Conservation (phyloP, 139 green algal genomes). For the Yamagishiella unicocca region DNA sequence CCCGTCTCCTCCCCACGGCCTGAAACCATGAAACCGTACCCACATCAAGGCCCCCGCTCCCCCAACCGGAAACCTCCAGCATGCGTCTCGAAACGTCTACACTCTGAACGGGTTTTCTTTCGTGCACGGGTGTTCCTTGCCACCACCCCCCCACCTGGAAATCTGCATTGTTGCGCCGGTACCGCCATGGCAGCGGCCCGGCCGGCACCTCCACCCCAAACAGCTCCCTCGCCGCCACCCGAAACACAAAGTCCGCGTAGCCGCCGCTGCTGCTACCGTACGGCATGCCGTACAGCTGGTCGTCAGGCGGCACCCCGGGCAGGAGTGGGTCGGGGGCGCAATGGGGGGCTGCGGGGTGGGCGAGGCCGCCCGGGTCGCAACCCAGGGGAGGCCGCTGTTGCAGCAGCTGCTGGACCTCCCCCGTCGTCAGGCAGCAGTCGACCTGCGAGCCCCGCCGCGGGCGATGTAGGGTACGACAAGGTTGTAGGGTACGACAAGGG, state of each 20-base stretch:
- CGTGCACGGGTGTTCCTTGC: too few species aligned
- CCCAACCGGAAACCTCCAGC: too few species aligned
- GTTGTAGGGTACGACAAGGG: too few species aligned
- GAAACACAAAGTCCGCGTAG: conserved; percentile 89
- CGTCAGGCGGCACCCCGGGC: neutral
- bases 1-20: too few species aligned
- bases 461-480: too few species aligned
- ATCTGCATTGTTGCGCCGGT: conserved; percentile 82
- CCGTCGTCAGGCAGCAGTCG: conserved; percentile 94
- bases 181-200: conserved; percentile 75
- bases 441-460: too few species aligned
- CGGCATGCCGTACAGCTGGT: conserved; percentile 43
- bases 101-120: too few species aligned
- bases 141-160: conserved; percentile 71
- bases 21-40: too few species aligned
- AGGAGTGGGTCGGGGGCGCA: conserved; percentile 23
- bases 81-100: too few species aligned
- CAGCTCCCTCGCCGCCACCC: conserved; percentile 78
- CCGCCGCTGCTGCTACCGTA: conserved; percentile 82
- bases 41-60: too few species aligned
- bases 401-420: conserved; percentile 87
- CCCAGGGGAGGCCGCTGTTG: conserved; percentile 48
- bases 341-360: neutral
- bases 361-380: conserved; percentile 5
- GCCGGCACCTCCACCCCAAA: conserved; percentile 73